Percentiles rank a stretch among this genome's conserved stretches.
phyloP scores from a whole-genome alignment of 1,284 basidiomycete genomes.

The Pisolithus thermaeus region DNA sequence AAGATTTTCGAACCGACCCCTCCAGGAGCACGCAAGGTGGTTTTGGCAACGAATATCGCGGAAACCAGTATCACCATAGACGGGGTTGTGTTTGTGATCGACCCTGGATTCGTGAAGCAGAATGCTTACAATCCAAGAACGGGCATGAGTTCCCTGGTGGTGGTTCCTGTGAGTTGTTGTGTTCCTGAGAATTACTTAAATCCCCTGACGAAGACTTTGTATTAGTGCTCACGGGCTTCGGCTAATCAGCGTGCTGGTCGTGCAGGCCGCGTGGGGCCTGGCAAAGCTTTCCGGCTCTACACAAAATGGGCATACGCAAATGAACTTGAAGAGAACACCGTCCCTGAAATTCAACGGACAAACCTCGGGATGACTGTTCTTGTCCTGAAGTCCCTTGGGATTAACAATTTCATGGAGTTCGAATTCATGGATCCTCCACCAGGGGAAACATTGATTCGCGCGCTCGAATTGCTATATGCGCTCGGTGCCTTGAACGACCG shows the following conservation, averaged over 20 bases:
- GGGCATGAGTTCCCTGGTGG: conserved; percentile 92
- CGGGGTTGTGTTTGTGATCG: conserved; percentile 96
- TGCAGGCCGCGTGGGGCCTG: conserved; percentile 95
- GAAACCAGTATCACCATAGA: conserved; percentile 98
- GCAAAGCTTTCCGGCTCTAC: conserved; percentile 96
- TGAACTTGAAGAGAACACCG: conserved; percentile 93
- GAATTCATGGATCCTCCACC: conserved; percentile 99
- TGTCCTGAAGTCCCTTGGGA: conserved; percentile 91
- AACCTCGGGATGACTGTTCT: conserved; percentile 97
- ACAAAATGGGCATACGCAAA: conserved; percentile 96
- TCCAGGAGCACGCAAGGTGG: conserved; percentile 92
- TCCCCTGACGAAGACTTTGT: not conserved
- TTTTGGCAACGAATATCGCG: conserved; percentile 97
- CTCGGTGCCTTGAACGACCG: conserved; percentile 94
- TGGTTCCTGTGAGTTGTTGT: conserved; percentile 72
- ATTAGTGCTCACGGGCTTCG: conserved; percentile 89
- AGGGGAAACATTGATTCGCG: conserved; percentile 96
- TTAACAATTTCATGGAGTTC: conserved; percentile 96
- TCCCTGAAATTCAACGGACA: conserved; percentile 97
- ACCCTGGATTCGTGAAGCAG: conserved; percentile 97
- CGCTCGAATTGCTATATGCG: conserved; percentile 91
- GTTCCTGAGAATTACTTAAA: not conserved
- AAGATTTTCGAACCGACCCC: conserved; percentile 99
- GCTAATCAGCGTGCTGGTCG: conserved; percentile 96
- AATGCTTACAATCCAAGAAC: conserved; percentile 96